Percentiles rank a stretch among this genome's conserved stretches.
Evolutionary conservation across 2,329 filamentous ascomycete genomes (phyloP).

Genomic region (Sarocladiaceae sp.): DNA sequence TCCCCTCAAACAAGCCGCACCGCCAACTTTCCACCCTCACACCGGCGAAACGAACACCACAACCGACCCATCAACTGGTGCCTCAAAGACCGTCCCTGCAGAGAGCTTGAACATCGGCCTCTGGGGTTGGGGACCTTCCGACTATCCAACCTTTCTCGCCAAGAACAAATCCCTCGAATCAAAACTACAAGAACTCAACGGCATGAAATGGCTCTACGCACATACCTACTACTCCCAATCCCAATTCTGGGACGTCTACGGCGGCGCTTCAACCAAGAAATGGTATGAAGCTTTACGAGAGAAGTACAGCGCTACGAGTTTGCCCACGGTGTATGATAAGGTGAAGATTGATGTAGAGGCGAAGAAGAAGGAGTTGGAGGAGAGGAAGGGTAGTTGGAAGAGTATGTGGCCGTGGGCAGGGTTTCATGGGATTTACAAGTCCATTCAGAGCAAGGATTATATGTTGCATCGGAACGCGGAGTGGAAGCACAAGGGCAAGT

Average conservation of each 20-base stretch:
- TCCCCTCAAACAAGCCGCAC: slow-evolving; percentile 43
- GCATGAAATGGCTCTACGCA: slow-evolving; percentile 84
- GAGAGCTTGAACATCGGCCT: slow-evolving; percentile 63
- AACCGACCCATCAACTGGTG: slow-evolving; percentile 12
- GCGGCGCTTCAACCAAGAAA: slow-evolving; percentile 22
- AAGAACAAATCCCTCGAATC: slow-evolving; percentile 69
- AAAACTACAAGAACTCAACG: slow-evolving; percentile 64
- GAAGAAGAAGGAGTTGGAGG: slow-evolving; percentile 32
- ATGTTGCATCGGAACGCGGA: slow-evolving; percentile 46
- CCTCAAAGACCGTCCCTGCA: slow-evolving; percentile 16
- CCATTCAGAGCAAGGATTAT: slow-evolving; percentile 54
- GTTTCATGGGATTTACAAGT: slow-evolving; percentile 54
- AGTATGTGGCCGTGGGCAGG: slow-evolving; percentile 53
- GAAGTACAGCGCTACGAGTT: slow-evolving; percentile 57
- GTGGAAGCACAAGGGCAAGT: slow-evolving; percentile 46
- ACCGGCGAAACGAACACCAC: slow-evolving; percentile 30
- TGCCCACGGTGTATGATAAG: slow-evolving; percentile 70
- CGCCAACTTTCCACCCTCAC: slow-evolving; percentile 54
- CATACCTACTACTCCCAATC: slow-evolving; percentile 76
- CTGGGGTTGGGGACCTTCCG: slow-evolving; percentile 70
- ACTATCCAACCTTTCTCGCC: slow-evolving; percentile 55
- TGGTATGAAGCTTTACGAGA: slow-evolving; percentile 60
- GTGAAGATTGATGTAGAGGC: slow-evolving; percentile 52
- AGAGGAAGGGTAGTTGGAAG: slow-evolving; percentile 39
- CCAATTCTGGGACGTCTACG: slow-evolving; percentile 66